Conservation (phyloP, 371 early-diverging fungal genomes). For the Mucor lusitanicus region DNA sequence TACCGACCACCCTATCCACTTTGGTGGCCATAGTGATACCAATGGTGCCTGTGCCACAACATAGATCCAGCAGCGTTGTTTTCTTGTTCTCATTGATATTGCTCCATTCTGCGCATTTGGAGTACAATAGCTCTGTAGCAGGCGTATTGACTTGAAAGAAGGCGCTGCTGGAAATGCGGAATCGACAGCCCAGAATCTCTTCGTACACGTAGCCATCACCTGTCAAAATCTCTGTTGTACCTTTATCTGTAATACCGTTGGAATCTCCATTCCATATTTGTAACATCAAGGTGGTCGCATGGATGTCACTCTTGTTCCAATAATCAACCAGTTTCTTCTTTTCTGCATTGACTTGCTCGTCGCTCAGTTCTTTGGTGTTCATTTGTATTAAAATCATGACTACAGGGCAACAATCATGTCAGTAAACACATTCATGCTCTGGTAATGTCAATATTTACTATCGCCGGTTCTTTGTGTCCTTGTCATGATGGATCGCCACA, state of each 20-base stretch:
- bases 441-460: background rate
- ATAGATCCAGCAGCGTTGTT: constrained; percentile 70
- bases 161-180: constrained; percentile 74
- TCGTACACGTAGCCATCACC: constrained; percentile 71
- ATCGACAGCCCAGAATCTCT: constrained; percentile 62
- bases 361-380: constrained; percentile 46
- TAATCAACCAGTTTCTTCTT: constrained; percentile 35
- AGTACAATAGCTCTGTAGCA: constrained; percentile 71
- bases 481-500: constrained; percentile 69
- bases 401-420: constrained; percentile 4
- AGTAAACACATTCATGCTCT: constrained; percentile 10
- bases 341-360: constrained; percentile 43
- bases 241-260: constrained; percentile 61
- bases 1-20: constrained; percentile 74
- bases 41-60: constrained; percentile 91
- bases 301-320: constrained; percentile 28
- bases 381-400: constrained; percentile 70
- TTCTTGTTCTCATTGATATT: constrained; percentile 39
- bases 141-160: constrained; percentile 86
- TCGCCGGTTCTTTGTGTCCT: constrained; percentile 60
- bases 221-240: constrained; percentile 44
- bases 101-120: constrained; percentile 50
- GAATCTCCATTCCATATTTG: constrained; percentile 59
- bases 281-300: constrained; percentile 57
- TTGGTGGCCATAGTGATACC: constrained; percentile 76